Percentiles rank a stretch among this genome's conserved stretches.
These are phyloP conservation scores for Massospora cicadina DNA, from an alignment of 371 early-diverging fungal genomes.

Conservation along the genomic window DNA sequence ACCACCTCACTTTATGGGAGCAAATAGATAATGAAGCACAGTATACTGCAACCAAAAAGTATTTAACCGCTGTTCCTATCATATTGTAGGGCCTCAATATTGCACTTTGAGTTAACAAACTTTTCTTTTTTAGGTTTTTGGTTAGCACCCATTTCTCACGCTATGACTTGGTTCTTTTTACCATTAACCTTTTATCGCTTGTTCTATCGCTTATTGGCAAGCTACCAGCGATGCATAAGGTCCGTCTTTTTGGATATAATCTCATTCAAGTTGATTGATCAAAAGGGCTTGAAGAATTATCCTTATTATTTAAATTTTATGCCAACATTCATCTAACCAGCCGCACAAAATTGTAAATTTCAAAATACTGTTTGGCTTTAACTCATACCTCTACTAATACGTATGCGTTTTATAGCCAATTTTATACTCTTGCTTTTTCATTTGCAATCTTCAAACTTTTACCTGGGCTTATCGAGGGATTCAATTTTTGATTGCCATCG, in stretches of 20 bases:
- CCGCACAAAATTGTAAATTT: too few species aligned
- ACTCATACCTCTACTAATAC: too few species aligned
- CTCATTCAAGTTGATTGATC: constrained; percentile 21
- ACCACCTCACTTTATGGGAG: constrained; percentile 91
- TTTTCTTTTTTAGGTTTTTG: constrained; percentile 50
- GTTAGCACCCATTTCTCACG: constrained; percentile 88
- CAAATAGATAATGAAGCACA: constrained; percentile 93
- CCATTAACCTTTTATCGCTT: constrained; percentile 64
- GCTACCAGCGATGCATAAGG: constrained; percentile 84
- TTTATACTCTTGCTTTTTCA: too few species aligned
- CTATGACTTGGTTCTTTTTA: constrained; percentile 74
- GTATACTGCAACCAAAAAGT: constrained; percentile 94
- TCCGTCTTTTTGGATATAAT: constrained; percentile 91
- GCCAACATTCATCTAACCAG: too few species aligned
- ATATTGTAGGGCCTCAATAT: constrained; percentile 47
- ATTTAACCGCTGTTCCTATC: constrained; percentile 80
- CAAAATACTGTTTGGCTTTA: too few species aligned
- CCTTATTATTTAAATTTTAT: too few species aligned
- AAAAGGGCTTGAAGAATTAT: too few species aligned
- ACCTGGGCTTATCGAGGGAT: too few species aligned
- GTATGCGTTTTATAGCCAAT: too few species aligned
- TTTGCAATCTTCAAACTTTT: too few species aligned
- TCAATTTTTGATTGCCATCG: too few species aligned
- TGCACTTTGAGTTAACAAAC: neutral
- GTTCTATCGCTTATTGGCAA: constrained; percentile 77